Base-by-base conservation (phyloP, 257 asterid genomes). In the Fraxinus pennsylvanica region DNA sequence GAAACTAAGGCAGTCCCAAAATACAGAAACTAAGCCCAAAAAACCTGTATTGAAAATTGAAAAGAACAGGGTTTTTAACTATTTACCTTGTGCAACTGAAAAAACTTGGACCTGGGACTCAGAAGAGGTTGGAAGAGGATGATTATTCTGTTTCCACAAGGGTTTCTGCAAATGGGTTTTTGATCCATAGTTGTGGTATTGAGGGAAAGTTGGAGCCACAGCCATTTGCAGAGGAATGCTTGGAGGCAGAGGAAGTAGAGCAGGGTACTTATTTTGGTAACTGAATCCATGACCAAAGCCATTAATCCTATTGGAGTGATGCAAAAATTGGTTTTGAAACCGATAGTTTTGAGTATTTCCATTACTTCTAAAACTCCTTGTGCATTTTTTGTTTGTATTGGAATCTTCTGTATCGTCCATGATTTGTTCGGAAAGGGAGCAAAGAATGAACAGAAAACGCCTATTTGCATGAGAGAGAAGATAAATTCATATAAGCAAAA, bases 231-330 rank as follows among this genome's bases (percentile, higher is more conserved):
- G 84, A 72, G 97, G 95, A 19, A 86, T 41, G 68, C 79, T 69
- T 17, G 90, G 88, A 68, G 97, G 97, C 81, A 94, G 84, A 81
- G 98, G 98, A 59, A 94, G 96, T 43, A 91, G 86, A 82, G 96
- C 84, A 54, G 97, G 97, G 70, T 83, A 84, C 71, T 81, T 92
- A 72, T 89, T 89, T 39, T 86, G 87, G 85, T 86, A 86, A 10
- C 79, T 83, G 72, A 80, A 82, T 5, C 71, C 84, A 66, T 74
- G 79, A 6, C 94, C 94, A 70, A 83, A 89, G 0, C 90, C 90
- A 87, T 72, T 87, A 67, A 68, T 61, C 68, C 85, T 84, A 72
- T 86, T 84, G 5, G 92, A 83, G 54, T 84, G 85, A 45, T 86
- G 90, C 81, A 89, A 22, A 67, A 88, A 81, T 50, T 88, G 91